Base-by-base conservation (phyloP, 129 eudicot genomes). In the Lonicera japonica region DNA sequence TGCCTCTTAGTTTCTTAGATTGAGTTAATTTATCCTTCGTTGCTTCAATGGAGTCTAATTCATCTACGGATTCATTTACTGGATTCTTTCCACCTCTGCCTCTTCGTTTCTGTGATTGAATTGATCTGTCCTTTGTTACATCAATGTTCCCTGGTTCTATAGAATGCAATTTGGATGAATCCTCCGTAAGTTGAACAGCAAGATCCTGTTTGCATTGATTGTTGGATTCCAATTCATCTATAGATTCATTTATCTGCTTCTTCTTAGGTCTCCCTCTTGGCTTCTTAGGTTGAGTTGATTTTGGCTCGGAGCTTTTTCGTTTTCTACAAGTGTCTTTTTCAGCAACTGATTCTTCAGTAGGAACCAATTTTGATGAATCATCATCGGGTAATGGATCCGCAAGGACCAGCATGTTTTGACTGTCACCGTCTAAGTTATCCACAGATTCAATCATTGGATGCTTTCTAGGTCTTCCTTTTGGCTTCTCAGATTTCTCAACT, bases 391-490 rank as follows among this genome's bases (percentile, higher is more conserved):
- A 63, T 48, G 73, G 79, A 76, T 57, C 56, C 19, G 75, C 75
- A 62, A 70, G 69, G 54, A 85, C 70, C 58, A 79, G 72, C 21
- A 24, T 64, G 54, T 45, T 9, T 14, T 70, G 65, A 23, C 34
- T 48, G 45, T 61, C 51, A 54, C 48, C 23, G 60, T 73, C 73
- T 43, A 40, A 29, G 34, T 64, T 58, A 48, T 70, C 76, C 18
- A 21, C 72, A 56, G 85, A 15, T 71, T 80, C 73, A 40, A 24
- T 58, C n/a, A 60, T 19, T 17, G 83, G 76, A 11, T 53, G 64
- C 79, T 90, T 86, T 73, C 79, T 82, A 36, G 95, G 94, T 74
- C 84, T 80, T 70, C 94, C 90, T 79, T 77, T 82, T 55, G 85
- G 86, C 59, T 59, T 83, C 36, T 29, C 36, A 29, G 36, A 29